Percentiles rank a stretch among this genome's conserved stretches.
Conservation (phyloP, 163 green algal genomes). For the Picocystis sp. region DNA sequence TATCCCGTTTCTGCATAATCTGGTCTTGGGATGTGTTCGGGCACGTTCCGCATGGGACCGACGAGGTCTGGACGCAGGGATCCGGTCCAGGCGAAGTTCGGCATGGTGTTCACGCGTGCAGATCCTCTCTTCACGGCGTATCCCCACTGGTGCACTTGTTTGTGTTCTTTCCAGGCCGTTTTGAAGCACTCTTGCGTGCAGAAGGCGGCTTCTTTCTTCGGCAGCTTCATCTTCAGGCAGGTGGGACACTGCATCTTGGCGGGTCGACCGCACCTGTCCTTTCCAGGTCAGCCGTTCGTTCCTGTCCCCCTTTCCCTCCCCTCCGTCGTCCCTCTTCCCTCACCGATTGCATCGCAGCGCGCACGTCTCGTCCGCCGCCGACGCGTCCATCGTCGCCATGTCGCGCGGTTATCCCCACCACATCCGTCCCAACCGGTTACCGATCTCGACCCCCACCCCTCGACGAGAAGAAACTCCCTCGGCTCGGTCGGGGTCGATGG, state of each 20-base stretch:
- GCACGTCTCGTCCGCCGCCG: no score
- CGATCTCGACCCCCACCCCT: no score
- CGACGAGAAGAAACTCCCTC: no score
- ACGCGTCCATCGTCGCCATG: no score
- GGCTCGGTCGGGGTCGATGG: no score
- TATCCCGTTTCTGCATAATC: constrained; percentile 45
- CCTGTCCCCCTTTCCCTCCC: no score
- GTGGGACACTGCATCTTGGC: constrained; percentile 78
- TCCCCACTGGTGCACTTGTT: constrained; percentile 45
- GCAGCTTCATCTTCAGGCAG: constrained; percentile 52
- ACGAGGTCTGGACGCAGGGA: constrained; percentile 47
- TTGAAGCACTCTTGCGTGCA: constrained; percentile 91
- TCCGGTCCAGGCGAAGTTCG: constrained; percentile 61
- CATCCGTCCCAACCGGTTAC: no score
- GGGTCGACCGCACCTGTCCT: constrained; percentile 25
- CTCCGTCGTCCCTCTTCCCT: no score
- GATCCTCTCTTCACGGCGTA: constrained; percentile 22
- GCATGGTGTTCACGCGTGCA: constrained; percentile 31
- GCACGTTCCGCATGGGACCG: constrained; percentile 40
- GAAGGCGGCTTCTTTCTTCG: constrained; percentile 46
- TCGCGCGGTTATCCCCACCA: no score
- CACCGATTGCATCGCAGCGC: no score
- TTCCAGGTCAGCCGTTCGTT: no score
- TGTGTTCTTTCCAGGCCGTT: constrained; percentile 64
- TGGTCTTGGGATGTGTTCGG: constrained; percentile 45